Evolutionary conservation across 306 rosid species (phyloP).

Genomic region (Citrullus amarus): DNA sequence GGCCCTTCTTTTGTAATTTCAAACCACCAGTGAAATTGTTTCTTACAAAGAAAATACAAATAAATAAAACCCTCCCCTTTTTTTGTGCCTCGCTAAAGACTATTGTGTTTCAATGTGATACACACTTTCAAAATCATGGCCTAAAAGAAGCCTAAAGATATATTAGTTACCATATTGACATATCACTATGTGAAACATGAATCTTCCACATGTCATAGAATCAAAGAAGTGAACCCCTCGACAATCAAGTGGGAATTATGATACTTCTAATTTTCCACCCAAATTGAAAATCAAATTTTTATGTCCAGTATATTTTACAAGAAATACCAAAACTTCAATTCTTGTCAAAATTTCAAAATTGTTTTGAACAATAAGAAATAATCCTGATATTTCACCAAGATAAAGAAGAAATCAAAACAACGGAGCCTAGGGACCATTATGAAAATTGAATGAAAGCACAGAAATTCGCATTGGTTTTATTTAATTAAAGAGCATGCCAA

Average conservation of each 20-base stretch:
- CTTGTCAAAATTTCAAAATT: neutral
- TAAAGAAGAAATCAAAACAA: neutral
- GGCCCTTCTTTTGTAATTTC: no score
- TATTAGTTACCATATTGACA: neutral
- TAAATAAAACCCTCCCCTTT: neutral
- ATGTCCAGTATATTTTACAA: neutral
- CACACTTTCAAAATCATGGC: neutral
- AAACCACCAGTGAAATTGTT: no score
- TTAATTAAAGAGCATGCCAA: neutral
- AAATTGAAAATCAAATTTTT: neutral
- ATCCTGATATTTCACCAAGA: neutral
- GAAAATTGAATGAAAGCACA: neutral
- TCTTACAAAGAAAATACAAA: no score
- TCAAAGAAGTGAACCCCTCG: neutral
- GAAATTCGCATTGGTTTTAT: neutral
- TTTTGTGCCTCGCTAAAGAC: neutral
- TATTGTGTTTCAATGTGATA: neutral
- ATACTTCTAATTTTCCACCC: neutral
- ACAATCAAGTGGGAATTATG: neutral
- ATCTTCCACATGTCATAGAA: neutral
- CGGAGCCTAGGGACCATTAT: neutral
- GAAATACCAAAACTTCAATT: neutral
- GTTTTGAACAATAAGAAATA: neutral
- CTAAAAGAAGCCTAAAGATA: neutral
- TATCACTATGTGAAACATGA: neutral